Percentiles rank a stretch among this genome's conserved stretches.
phyloP scores from a whole-genome alignment of 2,329 filamentous ascomycete genomes.

The Clonostachys solani region DNA sequence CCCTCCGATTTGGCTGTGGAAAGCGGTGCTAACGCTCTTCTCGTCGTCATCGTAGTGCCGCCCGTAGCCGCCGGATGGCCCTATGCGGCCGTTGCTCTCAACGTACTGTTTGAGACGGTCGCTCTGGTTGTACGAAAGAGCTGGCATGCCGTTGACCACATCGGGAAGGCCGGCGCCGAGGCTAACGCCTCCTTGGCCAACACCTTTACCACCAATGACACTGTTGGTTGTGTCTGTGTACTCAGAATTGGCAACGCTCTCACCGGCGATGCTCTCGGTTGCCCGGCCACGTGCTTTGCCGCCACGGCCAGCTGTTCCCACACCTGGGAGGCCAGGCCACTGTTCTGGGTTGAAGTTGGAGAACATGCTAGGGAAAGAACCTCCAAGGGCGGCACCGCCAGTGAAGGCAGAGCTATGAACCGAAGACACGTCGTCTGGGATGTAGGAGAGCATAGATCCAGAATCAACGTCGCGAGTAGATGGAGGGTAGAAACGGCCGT shows the following conservation, averaged over 20 bases:
- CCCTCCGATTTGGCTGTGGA: slow-evolving; percentile 86
- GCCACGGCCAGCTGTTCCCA: slow-evolving; percentile 55
- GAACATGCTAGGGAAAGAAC: slow-evolving; percentile 90
- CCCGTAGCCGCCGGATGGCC: slow-evolving; percentile 63
- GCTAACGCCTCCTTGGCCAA: slow-evolving; percentile 83
- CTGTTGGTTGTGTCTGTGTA: slow-evolving; percentile 79
- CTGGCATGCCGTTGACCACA: slow-evolving; percentile 60
- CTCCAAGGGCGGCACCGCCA: slow-evolving; percentile 70
- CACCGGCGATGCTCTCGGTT: slow-evolving; percentile 78
- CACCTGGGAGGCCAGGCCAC: slow-evolving; percentile 80
- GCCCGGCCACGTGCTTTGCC: slow-evolving; percentile 63
- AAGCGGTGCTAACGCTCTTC: slow-evolving; percentile 92
- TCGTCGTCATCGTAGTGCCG: slow-evolving; percentile 85
- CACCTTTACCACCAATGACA: slow-evolving; percentile 69
- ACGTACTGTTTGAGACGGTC: slow-evolving; percentile 94
- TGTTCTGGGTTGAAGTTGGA: slow-evolving; percentile 82
- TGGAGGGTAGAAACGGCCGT: slow-evolving; percentile 35
- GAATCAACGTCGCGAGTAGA: slow-evolving; percentile 61
- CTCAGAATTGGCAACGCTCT: slow-evolving; percentile 89
- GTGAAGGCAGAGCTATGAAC: slow-evolving; percentile 90
- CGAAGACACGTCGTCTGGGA: slow-evolving; percentile 94
- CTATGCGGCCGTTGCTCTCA: slow-evolving; percentile 73
- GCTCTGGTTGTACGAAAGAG: slow-evolving; percentile 52
- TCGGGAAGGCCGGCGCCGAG: slow-evolving; percentile 76
- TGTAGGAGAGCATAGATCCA: slow-evolving; percentile 89